Conservation (phyloP, 305 asterid genomes). For the Fraxinus albicans region DNA sequence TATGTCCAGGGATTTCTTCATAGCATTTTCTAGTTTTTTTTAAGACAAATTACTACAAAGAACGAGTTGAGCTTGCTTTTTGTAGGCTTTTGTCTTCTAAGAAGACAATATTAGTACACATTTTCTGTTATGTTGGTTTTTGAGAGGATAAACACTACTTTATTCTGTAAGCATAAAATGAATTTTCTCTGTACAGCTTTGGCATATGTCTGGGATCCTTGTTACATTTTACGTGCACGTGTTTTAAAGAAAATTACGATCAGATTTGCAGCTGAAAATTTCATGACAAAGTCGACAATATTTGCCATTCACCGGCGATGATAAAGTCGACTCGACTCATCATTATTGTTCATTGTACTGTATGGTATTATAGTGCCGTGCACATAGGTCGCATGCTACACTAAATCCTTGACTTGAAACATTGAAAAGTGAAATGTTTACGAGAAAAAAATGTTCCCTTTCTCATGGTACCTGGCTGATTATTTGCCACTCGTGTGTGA, state of each 20-base stretch:
- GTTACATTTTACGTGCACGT: background rate
- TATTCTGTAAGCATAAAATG: conserved; percentile 6
- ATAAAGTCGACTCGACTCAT: no score
- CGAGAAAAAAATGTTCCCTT: background rate
- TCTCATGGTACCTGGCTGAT: background rate
- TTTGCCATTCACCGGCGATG: background rate
- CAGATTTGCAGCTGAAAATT: background rate
- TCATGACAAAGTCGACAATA: background rate
- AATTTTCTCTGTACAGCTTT: conserved; percentile 16
- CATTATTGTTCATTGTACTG: background rate
- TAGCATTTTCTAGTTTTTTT: background rate
- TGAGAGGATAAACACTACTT: background rate
- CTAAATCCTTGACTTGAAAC: conserved; percentile 34
- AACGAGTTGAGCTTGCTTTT: conserved; percentile 27
- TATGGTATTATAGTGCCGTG: background rate
- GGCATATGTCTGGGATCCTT: background rate
- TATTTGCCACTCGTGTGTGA: conserved; percentile 26
- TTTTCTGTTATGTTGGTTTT: background rate
- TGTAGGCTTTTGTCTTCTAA: conserved; percentile 21
- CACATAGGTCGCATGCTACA: conserved; percentile 60
- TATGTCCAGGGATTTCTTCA: background rate
- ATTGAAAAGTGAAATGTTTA: conserved; percentile 17
- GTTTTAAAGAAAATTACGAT: background rate
- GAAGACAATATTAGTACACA: conserved; percentile 11
- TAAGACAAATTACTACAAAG: conserved; percentile 28